Conservation (phyloP, 345 rosid genomes). For the Lumnitzera littorea region DNA sequence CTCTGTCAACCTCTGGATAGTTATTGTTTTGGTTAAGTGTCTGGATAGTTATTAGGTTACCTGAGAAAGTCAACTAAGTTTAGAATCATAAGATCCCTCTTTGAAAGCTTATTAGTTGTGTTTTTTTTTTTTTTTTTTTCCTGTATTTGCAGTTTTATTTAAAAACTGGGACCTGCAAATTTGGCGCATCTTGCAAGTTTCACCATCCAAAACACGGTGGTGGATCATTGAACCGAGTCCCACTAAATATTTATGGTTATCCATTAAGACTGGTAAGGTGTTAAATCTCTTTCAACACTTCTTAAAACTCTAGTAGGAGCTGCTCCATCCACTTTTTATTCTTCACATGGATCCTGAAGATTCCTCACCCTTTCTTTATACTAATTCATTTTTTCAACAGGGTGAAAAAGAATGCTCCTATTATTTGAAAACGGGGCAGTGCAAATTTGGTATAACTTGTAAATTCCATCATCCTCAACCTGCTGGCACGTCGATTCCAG, state of each 20-base stretch:
- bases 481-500: constrained; percentile 45
- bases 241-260: constrained; percentile 64
- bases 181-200: constrained; percentile 96
- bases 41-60: too few relatives aligned
- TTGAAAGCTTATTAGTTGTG: neutral
- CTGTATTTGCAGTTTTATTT: constrained; percentile 59
- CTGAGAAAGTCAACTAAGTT: too few relatives aligned
- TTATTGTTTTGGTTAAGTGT: too few relatives aligned
- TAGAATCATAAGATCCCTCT: neutral
- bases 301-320: too few relatives aligned
- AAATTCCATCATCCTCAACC: constrained; percentile 94
- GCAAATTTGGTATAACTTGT: constrained; percentile 89
- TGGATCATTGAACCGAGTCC: constrained; percentile 54
- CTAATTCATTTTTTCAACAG: constrained; percentile 33
- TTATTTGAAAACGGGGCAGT: constrained; percentile 87
- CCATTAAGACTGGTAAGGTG: constrained; percentile 67
- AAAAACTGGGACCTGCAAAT: constrained; percentile 85
- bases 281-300: constrained; percentile 5
- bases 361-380: constrained; percentile 15
- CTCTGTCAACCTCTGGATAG: too few relatives aligned
- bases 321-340: neutral
- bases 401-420: constrained; percentile 92
- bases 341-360: neutral
- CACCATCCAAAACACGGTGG: constrained; percentile 84
- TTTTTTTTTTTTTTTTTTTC: neutral